Base-by-base conservation (phyloP, 768 basidiomycete species). In the Pleurotus pulmonarius region DNA sequence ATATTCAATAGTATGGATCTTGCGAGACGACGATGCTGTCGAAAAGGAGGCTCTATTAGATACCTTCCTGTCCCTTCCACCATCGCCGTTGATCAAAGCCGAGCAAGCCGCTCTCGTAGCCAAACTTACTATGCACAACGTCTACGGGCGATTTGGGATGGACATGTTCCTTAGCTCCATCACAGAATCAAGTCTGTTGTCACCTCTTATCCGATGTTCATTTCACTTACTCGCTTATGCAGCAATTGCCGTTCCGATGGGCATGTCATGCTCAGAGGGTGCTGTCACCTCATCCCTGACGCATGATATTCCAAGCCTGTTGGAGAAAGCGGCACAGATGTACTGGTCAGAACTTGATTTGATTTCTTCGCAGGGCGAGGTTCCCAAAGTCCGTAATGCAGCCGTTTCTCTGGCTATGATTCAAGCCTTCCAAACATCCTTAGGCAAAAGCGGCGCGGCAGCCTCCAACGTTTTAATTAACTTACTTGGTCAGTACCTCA, bases 101-200 rank as follows among this genome's bases (percentile, higher is more conserved):
- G 88, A 92, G 65, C 86, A 92, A 64, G 82, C 83, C 61, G 78
- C 81, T 3, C 71, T 97, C 0, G 78, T 91, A 65, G 94, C 88
- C 0, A 86, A 83, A 60, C 72, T 96, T n/a, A 86, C 85, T 0
- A 71, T 98, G 25, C 84, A 90, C 52, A 82, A 86, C 24, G 89
- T 88, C 1, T 86, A 94, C 61, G 79, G 80, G 38, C 85, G 84
- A 5, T 92, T 96, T 75, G 83, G 83, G 29, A 79, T 83, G 0
- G 94, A 98, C 66, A 90, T 97, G 75, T 90, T 94, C 67, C 75
- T 97, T 57, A 94, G 88, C 64, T 94, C 94, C 15, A 73, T 98
- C 20, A 82, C 88, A 0, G 96, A 98, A 67, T 96, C 96, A 1
- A 87, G 94, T 96, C 13, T 43, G 24, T 37, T 34, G 8, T 24